Evolutionary conservation across 1,139 yeast genomes (phyloP).

Genomic region (Saccharomyces hybrid): DNA sequence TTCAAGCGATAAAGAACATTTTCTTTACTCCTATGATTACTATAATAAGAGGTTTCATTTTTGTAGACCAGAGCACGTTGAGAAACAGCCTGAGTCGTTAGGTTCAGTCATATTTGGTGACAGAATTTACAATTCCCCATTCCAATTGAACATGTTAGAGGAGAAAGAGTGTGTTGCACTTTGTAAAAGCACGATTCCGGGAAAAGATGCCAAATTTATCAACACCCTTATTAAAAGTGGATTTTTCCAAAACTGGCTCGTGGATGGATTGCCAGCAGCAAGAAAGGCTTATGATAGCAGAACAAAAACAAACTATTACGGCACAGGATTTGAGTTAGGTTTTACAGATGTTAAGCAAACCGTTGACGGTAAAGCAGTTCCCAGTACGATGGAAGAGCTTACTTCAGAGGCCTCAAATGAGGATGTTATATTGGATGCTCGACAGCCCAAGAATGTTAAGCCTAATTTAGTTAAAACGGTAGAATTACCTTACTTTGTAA

Average conservation of each 20-base stretch:
- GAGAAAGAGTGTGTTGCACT: slow-evolving; percentile 56
- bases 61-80: slow-evolving; percentile 57
- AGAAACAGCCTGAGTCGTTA: slow-evolving; percentile 77
- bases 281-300: slow-evolving; percentile 45
- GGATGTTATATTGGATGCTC: neutral
- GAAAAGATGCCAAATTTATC: slow-evolving; percentile 63
- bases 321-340: slow-evolving; percentile 80
- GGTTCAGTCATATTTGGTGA: slow-evolving; percentile 95
- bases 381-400: slow-evolving; percentile 1
- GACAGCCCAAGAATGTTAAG: slow-evolving; percentile 12
- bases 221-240: slow-evolving; percentile 73
- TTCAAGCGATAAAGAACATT: slow-evolving; percentile 38
- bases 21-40: slow-evolving; percentile 72
- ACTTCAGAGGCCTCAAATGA: neutral
- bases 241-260: slow-evolving; percentile 82
- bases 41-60: slow-evolving; percentile 78
- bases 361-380: slow-evolving; percentile 6
- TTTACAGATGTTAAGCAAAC: slow-evolving; percentile 37
- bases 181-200: slow-evolving; percentile 53
- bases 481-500: slow-evolving; percentile 48
- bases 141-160: slow-evolving; percentile 68
- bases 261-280: slow-evolving; percentile 94
- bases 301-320: slow-evolving; percentile 56
- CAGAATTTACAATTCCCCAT: slow-evolving; percentile 88
- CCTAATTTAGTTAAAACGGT: slow-evolving; percentile 11